Evolutionary conservation across 2,329 filamentous ascomycete genomes (phyloP).

Genomic region (Lizonia empirigonia): DNA sequence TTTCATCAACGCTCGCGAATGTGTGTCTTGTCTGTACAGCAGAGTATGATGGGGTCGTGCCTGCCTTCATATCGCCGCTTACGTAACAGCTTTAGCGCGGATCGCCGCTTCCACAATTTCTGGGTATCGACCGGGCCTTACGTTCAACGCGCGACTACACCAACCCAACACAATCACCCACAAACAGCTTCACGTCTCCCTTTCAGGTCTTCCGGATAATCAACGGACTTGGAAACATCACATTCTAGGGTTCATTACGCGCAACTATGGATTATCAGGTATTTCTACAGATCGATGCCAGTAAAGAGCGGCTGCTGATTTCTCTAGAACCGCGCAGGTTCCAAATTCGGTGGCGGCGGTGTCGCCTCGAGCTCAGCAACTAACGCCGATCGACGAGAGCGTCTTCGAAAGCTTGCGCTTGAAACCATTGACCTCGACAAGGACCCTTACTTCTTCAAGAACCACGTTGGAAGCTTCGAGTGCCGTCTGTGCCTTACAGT

Average conservation of each 20-base stretch:
- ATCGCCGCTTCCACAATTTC: conserved; percentile 29
- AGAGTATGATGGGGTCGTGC: conserved; percentile 4
- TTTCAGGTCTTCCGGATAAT: background rate
- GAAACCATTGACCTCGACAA: conserved; percentile 99
- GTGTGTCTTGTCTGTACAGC: too few species aligned
- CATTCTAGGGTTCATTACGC: too few species aligned
- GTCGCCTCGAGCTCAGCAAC: conserved; percentile 92
- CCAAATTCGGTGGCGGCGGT: conserved; percentile 96
- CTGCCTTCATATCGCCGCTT: conserved; percentile 3
- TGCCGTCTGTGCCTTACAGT: conserved; percentile 96
- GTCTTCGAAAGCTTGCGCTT: conserved; percentile 94
- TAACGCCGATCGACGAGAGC: conserved; percentile 96
- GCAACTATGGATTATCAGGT: conserved; percentile 59
- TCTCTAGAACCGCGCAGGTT: conserved; percentile 83
- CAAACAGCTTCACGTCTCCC: background rate
- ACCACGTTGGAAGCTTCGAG: conserved; percentile 97
- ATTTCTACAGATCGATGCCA: background rate
- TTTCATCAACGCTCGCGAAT: too few species aligned
- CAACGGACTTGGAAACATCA: too few species aligned
- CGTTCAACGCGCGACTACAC: conserved; percentile 16
- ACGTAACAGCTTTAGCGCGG: conserved; percentile 23
- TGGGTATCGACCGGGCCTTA: conserved; percentile 17
- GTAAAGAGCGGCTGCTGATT: conserved; percentile 23
- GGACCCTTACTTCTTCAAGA: conserved; percentile 99
- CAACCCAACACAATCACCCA: background rate